A percentile compares a stretch with the other conserved stretches of the same genome.
These are phyloP conservation scores for Thielaviopsis ethacetica DNA, from an alignment of 2,329 filamentous ascomycete species.

Conservation along the genomic window DNA sequence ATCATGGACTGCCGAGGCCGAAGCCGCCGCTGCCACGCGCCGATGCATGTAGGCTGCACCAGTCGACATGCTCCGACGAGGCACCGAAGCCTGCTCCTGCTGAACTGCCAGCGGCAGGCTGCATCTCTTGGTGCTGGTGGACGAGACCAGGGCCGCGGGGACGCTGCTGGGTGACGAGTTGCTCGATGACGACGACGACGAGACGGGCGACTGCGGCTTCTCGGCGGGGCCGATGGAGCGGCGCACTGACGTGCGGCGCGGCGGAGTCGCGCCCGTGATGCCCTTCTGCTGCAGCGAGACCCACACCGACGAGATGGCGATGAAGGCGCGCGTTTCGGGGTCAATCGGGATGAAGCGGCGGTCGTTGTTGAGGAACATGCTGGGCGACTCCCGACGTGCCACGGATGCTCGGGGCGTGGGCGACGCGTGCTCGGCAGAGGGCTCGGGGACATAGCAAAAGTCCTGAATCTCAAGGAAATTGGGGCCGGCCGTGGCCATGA, in stretches of 20 bases:
- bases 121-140: slow-evolving; percentile 1
- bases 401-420: slow-evolving; percentile 1
- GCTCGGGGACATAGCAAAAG: slow-evolving; percentile 10
- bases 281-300: slow-evolving; percentile 16
- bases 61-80: slow-evolving; percentile 14
- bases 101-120: background rate
- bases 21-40: slow-evolving; percentile 5
- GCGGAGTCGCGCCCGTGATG: slow-evolving; percentile 1
- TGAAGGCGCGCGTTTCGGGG: slow-evolving; percentile 14
- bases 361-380: slow-evolving; percentile 3
- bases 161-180: background rate
- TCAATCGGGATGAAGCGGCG: slow-evolving; percentile 14
- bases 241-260: slow-evolving; percentile 6
- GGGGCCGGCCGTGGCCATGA: slow-evolving; percentile 52
- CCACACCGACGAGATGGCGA: slow-evolving; percentile 16
- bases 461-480: slow-evolving; percentile 53
- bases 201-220: background rate
- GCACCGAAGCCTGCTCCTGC: slow-evolving; percentile 4
- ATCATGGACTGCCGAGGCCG: slow-evolving; percentile 1
- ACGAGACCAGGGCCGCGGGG: background rate
- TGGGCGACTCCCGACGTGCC: background rate
- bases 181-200: slow-evolving; percentile 1
- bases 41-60: slow-evolving; percentile 16
- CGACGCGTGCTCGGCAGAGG: background rate
- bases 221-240: background rate